A percentile compares a stretch with the other conserved stretches of the same genome.
phyloP scores from a whole-genome alignment of 345 rosid genomes.

The Cardamine chenopodiifolia region DNA sequence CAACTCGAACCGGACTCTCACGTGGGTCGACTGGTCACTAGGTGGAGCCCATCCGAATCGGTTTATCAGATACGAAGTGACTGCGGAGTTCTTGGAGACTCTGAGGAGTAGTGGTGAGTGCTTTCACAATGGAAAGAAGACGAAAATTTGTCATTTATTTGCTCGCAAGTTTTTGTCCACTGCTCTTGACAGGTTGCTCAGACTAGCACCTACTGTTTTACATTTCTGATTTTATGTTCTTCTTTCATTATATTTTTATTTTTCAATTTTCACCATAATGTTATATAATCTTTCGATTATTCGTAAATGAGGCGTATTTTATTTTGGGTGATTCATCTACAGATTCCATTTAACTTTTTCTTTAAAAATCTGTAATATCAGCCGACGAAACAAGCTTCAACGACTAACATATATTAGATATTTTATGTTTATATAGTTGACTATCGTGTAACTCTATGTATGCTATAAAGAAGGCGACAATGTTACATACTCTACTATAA shows the following conservation, averaged over 20 bases:
- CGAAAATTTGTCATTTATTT: conserved; percentile 63
- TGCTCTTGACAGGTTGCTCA: conserved; percentile 59
- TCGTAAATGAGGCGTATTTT: not conserved
- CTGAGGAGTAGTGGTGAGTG: conserved; percentile 57
- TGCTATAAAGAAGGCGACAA: conserved; percentile 16
- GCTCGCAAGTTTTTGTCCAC: conserved; percentile 77
- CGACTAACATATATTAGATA: conserved; percentile 3
- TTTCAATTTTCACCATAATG: not conserved
- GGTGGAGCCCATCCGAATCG: conserved; percentile 79
- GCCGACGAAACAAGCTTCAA: conserved; percentile 27
- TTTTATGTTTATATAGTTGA: conserved; percentile 19
- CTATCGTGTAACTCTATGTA: conserved; percentile 21
- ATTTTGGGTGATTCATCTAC: conserved; percentile 14
- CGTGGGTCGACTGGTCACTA: conserved; percentile 82
- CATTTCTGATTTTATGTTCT: conserved; percentile 38
- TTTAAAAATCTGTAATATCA: not conserved
- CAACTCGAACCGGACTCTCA: conserved; percentile 70
- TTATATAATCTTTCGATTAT: conserved; percentile 20
- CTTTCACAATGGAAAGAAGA: conserved; percentile 56
- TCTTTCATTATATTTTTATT: not conserved
- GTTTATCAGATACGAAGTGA: conserved; percentile 53
- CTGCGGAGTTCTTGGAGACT: conserved; percentile 53
- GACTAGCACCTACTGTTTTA: conserved; percentile 58
- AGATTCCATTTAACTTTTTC: conserved; percentile 2
- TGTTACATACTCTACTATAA: conserved; percentile 22